These are phyloP conservation scores for Dipteronia sinensis DNA, from an alignment of 345 rosid genomes.

Conservation along the genomic window DNA sequence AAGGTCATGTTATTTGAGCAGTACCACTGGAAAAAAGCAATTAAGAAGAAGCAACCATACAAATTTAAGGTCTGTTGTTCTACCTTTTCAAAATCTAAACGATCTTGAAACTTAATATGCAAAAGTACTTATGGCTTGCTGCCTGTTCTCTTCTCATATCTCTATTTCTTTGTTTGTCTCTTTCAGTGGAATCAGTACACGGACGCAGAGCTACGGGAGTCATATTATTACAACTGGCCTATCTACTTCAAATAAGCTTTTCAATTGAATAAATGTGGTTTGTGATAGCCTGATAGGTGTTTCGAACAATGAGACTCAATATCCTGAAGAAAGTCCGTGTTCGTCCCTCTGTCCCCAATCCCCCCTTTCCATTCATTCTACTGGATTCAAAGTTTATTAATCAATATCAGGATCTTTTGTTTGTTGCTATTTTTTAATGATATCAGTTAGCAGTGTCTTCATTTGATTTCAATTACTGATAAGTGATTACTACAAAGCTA, in stretches of 20 bases:
- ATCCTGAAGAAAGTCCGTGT: background rate
- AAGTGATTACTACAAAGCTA: too few relatives aligned
- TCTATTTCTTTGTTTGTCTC: background rate
- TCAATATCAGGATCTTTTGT: background rate
- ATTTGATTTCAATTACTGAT: background rate
- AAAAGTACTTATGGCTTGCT: background rate
- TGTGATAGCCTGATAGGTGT: background rate
- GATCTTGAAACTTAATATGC: background rate
- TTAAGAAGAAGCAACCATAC: conserved; percentile 71
- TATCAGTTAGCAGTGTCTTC: background rate
- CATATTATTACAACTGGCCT: conserved; percentile 85
- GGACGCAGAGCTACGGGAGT: conserved; percentile 70
- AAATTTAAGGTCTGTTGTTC: conserved; percentile 61
- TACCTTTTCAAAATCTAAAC: background rate
- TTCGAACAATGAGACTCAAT: background rate
- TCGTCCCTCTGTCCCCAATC: background rate
- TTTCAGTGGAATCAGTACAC: conserved; percentile 85
- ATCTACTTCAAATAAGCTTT: conserved; percentile 65
- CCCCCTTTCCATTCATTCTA: background rate
- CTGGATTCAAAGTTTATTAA: background rate
- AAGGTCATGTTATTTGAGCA: conserved; percentile 86
- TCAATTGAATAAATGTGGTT: background rate
- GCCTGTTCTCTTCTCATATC: conserved; percentile 15
- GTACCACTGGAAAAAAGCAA: conserved; percentile 81
- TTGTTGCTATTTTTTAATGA: background rate